A percentile compares a stretch with the other conserved stretches of the same genome.
phyloP scores from a whole-genome alignment of 768 basidiomycete species.

The Podaxis mareebaensis region DNA sequence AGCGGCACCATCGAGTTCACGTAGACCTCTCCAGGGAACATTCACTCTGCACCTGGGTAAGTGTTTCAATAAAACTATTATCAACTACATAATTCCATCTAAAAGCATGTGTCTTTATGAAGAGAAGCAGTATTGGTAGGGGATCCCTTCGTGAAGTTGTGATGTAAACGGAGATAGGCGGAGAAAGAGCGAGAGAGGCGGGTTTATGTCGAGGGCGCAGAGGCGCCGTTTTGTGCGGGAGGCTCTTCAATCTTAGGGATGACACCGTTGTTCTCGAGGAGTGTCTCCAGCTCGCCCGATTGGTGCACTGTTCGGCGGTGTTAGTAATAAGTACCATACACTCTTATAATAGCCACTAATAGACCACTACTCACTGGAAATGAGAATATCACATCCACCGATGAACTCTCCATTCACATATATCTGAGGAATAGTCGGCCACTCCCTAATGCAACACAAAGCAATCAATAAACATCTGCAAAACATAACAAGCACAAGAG shows the following conservation, averaged over 20 bases:
- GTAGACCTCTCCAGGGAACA: constrained; percentile 18
- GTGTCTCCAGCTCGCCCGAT: constrained; percentile 86
- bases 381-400: constrained; percentile 94
- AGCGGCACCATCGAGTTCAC: constrained; percentile 59
- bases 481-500: not conserved
- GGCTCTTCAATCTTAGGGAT: constrained; percentile 51
- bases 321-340: constrained; percentile 6
- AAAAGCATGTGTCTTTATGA: not conserved
- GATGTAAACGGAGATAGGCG: not conserved
- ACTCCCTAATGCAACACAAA: constrained; percentile 59
- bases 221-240: constrained; percentile 11
- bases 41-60: not conserved
- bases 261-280: constrained; percentile 71
- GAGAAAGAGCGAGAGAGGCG: not conserved
- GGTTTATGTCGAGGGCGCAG: constrained; percentile 1
- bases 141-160: not conserved
- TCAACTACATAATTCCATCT: not conserved
- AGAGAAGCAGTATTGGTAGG: not conserved
- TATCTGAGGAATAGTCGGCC: constrained; percentile 97
- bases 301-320: constrained; percentile 76
- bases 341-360: constrained; percentile 1
- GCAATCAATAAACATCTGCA: not conserved
- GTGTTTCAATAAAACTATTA: not conserved
- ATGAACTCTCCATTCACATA: constrained; percentile 96
- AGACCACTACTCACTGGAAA: constrained; percentile 68